These are phyloP conservation scores for Ascoidea asiatica DNA, from an alignment of 805 yeast species.

Conservation along the genomic window DNA sequence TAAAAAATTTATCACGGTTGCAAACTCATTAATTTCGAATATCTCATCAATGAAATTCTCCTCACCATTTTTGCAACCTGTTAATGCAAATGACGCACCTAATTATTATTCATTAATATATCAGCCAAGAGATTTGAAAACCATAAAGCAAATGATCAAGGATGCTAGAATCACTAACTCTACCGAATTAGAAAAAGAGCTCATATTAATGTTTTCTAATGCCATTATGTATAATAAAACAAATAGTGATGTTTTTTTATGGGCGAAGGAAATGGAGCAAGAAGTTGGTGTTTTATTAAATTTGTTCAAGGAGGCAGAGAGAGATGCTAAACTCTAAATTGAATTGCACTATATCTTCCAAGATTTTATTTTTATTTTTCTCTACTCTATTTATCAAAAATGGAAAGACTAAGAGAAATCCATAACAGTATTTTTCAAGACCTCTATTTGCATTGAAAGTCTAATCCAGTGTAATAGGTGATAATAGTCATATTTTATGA, in stretches of 20 bases:
- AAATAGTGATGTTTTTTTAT: slow-evolving; percentile 43
- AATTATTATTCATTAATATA: slow-evolving; percentile 48
- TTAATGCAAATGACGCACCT: slow-evolving; percentile 53
- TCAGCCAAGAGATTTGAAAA: slow-evolving; percentile 56
- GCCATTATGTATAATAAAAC: slow-evolving; percentile 71
- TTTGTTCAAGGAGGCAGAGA: slow-evolving; percentile 44
- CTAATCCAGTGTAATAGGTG: no score
- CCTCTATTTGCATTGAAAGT: no score
- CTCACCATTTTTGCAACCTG: slow-evolving; percentile 61
- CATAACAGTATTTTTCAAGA: no score
- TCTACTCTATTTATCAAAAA: no score
- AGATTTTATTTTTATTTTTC: no score
- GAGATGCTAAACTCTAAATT: slow-evolving; percentile 2
- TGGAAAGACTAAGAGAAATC: no score
- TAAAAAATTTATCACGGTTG: slow-evolving; percentile 48
- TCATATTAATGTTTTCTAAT: slow-evolving; percentile 70
- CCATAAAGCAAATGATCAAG: slow-evolving; percentile 42
- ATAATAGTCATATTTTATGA: no score
- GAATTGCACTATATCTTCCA: no score
- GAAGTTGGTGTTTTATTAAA: slow-evolving; percentile 46
- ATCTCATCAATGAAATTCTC: slow-evolving; percentile 62
- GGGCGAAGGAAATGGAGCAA: slow-evolving; percentile 58
- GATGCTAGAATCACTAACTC: slow-evolving; percentile 37
- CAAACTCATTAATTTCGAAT: slow-evolving; percentile 47
- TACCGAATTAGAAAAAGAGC: slow-evolving; percentile 48